Base-by-base conservation (phyloP, 1,139 yeast species). In the Scheffersomyces segobiensis region DNA sequence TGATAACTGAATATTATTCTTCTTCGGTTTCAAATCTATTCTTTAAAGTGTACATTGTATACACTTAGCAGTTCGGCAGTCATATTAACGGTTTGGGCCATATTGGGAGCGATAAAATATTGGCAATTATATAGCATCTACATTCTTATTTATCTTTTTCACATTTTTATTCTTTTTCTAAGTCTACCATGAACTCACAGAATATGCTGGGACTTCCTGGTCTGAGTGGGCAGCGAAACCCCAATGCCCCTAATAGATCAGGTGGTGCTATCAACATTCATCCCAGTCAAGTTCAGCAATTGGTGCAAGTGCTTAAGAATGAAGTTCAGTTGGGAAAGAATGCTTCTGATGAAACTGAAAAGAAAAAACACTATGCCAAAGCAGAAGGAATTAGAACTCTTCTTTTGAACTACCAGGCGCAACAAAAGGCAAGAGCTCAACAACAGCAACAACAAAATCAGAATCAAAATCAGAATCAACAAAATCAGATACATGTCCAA, bases 351-450 rank as follows among this genome's bases (percentile, higher is more conserved):
- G 87, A 86, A 54, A 83, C 90, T 7, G 87, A 85, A 0, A 87
- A 84, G 63, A 85, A 85, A 68, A 87, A 83, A 64, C 91, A 89
- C 67, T 76, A 84, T 63, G 77, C 80, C 62, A 87, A 86, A 60
- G 96, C 95, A 2, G 89, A 89, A 58, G 84, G 84, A 59, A 86
- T 91, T 64, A 85, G 82, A 64, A 80, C 76, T 70, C 80, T 77
- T 59, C 79, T 82, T 59, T 63, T 78, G 47, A 76, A 70, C 56
- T 80, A 78, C 62, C 80, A 79, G 57, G 79, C 79, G 8, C 82
- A 79, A 58, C 81, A 78, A 56, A 67, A 69, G 56, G 74, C 73
- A 3, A 57, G 67, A 24, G 62, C 60, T 57, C 64, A 60, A 53
- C 59, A 53, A 19, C 62, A 56, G 52, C 61, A 52, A 24, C 61